Evolutionary conservation across 2,329 filamentous ascomycete species (phyloP).

Genomic region (Cordyceps farinosa): DNA sequence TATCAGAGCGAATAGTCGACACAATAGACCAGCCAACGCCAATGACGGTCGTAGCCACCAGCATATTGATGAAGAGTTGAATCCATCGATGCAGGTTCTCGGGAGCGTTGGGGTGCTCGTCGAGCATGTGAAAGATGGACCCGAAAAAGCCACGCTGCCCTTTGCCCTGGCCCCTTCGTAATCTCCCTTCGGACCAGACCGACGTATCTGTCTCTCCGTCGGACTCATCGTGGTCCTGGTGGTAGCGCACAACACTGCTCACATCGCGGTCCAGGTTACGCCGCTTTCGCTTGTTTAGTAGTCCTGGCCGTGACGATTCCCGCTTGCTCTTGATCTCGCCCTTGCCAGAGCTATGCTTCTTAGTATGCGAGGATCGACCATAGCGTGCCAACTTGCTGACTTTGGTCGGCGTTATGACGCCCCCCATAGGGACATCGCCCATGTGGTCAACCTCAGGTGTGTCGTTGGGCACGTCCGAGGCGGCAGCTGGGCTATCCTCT

Average conservation of each 20-base stretch:
- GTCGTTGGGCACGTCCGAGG: slow-evolving; percentile 49
- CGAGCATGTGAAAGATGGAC: slow-evolving; percentile 48
- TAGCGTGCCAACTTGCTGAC: slow-evolving; percentile 46
- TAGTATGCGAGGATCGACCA: slow-evolving; percentile 38
- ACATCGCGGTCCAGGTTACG: slow-evolving; percentile 51
- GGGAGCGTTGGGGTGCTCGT: slow-evolving; percentile 56
- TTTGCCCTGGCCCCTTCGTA: slow-evolving; percentile 25
- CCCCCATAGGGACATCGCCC: slow-evolving; percentile 37
- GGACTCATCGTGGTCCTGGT: slow-evolving; percentile 42
- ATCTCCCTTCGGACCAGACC: slow-evolving; percentile 24
- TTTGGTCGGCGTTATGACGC: slow-evolving; percentile 44
- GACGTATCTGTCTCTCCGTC: slow-evolving; percentile 49
- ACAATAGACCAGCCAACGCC: slow-evolving; percentile 70
- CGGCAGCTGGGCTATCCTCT: slow-evolving; percentile 57
- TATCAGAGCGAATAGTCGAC: slow-evolving; percentile 68
- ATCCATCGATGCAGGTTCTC: slow-evolving; percentile 59
- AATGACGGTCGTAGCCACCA: slow-evolving; percentile 51
- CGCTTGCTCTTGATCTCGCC: slow-evolving; percentile 58
- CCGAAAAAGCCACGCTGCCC: slow-evolving; percentile 32
- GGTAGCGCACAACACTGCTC: slow-evolving; percentile 45
- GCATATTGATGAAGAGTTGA: slow-evolving; percentile 60
- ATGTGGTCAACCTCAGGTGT: slow-evolving; percentile 50
- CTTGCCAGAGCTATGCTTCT: slow-evolving; percentile 50
- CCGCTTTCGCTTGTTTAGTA: slow-evolving; percentile 53
- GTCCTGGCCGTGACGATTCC: slow-evolving; percentile 38